Evolutionary conservation across 192 early-diverging fungal species (phyloP), one percentile per base, ranked within the genome.

Genomic region (Coemansia sp.): DNA sequence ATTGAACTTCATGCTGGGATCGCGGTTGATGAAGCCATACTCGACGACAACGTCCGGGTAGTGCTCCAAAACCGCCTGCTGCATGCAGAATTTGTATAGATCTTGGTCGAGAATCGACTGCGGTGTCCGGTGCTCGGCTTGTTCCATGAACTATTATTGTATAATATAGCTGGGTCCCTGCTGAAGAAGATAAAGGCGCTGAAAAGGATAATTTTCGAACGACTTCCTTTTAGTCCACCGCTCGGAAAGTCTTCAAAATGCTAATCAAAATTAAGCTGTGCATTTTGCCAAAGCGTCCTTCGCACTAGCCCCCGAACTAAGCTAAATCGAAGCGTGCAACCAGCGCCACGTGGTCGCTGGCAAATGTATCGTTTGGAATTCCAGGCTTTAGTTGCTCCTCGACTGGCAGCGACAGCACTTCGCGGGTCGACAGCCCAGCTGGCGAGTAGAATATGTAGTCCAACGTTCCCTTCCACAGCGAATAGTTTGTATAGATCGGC

Each of bases 21-120:
- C 77, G 26, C 87, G 71, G 55, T 86, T 90, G 7, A 81, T 84
- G 75, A 87, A 87, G 20, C 68, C 56, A 43, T 90, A 90, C 34
- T 72, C 67, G 22, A 84, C 85, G 3, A 55, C 48, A 3, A 70
- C 78, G 8, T 82, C 60, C 10, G 80, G 83, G 46, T 87, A 90
- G 35, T 87, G 84, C 53, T 86, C 79, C 12, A 85, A 58, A 9
- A 89, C 83, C 0, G 83, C 85, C 49, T 90, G 82, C 58, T 89
- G 87, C 88, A 90, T 90, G 28, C 85, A 83, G 29, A 90, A 86
- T 59, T 90, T 90, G 84, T 90, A 89, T 50, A 88, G 72, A 55
- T 90, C 89, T 74, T 87, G 87, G 53, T 90, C 90, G 11, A 92
- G 83, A 36, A 92, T 82, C 9, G 85, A 89, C 15, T 36, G 36